Conservation (phyloP, 352 stramenopile species). For the Aphanomyces invadans region DNA sequence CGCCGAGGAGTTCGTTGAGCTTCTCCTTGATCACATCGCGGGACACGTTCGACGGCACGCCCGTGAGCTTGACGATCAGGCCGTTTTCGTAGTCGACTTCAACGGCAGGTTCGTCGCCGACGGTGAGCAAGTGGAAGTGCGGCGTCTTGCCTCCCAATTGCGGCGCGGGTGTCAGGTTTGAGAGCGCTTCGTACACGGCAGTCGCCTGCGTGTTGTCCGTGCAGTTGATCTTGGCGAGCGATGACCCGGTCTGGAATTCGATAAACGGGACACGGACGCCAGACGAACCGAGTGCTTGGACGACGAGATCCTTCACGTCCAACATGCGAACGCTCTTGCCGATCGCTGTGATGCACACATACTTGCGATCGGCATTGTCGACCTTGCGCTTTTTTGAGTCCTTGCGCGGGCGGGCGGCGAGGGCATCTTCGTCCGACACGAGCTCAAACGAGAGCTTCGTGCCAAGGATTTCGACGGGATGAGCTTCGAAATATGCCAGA, state of each 20-base stretch:
- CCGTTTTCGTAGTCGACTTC: constrained; percentile 78
- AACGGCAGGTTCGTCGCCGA: constrained; percentile 59
- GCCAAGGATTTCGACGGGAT: constrained; percentile 48
- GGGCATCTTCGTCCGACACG: constrained; percentile 60
- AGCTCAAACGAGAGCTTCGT: constrained; percentile 64
- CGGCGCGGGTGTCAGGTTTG: constrained; percentile 35
- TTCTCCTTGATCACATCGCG: constrained; percentile 82
- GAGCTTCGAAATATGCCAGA: constrained; percentile 36
- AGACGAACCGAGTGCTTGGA: constrained; percentile 37
- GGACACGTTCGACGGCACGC: constrained; percentile 54
- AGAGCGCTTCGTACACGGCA: constrained; percentile 65
- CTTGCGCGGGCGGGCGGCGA: constrained; percentile 57
- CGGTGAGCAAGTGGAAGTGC: constrained; percentile 62
- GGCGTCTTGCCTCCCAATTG: constrained; percentile 72
- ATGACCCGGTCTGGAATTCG: constrained; percentile 63
- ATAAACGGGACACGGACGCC: constrained; percentile 56
- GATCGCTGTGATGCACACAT: constrained; percentile 78
- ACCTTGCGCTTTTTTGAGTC: constrained; percentile 37
- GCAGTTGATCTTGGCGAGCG: constrained; percentile 63
- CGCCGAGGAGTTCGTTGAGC: constrained; percentile 75
- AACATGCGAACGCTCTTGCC: constrained; percentile 55
- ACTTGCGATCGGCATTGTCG: constrained; percentile 25
- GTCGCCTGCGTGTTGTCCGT: constrained; percentile 37
- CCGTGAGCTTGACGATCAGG: constrained; percentile 78
- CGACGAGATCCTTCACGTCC: constrained; percentile 79